Percentiles rank a stretch among this genome's conserved stretches.
These are phyloP conservation scores for Fusarium longipes DNA, from an alignment of 2,329 filamentous ascomycete genomes.

Conservation along the genomic window DNA sequence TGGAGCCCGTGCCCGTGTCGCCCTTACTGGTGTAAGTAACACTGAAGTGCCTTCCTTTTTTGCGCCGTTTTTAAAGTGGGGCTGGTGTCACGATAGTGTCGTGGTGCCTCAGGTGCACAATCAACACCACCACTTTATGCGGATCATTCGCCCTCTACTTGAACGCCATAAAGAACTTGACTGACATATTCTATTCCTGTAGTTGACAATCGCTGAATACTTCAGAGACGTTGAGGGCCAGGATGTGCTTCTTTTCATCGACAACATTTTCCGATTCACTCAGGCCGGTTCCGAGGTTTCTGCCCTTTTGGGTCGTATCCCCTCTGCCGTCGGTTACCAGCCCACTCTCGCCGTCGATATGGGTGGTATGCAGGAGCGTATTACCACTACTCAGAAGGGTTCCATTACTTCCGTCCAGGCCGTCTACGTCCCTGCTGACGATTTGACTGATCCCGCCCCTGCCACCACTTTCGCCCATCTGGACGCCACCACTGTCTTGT, in stretches of 20 bases:
- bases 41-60: no score
- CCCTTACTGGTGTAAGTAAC: conserved; percentile 82
- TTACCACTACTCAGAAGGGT: conserved; percentile 99
- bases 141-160: no score
- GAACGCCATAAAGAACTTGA: no score
- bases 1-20: conserved; percentile 99
- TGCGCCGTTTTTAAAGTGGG: no score
- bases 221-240: conserved; percentile 83
- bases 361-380: conserved; percentile 99
- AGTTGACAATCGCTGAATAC: conserved; percentile 76
- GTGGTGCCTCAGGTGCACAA: no score
- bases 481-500: conserved; percentile 99
- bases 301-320: conserved; percentile 98
- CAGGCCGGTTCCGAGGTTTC: conserved; percentile 99
- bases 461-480: conserved; percentile 99
- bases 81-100: no score
- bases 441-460: conserved; percentile 99
- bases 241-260: conserved; percentile 99
- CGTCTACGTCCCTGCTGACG: conserved; percentile 99
- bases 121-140: no score
- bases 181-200: no score
- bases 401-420: conserved; percentile 99
- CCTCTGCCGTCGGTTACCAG: conserved; percentile 99
- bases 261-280: conserved; percentile 99
- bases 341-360: conserved; percentile 98